Base-by-base conservation (phyloP, 2,329 filamentous ascomycete genomes). In the Trichoderma endophyticum region DNA sequence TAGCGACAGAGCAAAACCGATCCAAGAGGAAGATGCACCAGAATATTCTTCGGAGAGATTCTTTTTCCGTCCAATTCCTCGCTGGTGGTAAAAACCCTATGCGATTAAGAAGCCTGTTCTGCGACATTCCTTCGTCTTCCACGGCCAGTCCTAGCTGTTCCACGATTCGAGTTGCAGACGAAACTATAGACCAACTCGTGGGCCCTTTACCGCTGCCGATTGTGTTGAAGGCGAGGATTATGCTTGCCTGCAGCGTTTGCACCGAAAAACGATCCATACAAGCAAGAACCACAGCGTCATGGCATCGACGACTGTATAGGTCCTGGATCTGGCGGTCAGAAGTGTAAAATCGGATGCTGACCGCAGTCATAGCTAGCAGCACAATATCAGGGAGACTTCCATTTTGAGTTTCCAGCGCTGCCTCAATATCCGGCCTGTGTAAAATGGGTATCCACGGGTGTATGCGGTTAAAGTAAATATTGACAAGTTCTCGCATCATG, bases 11-110 rank as follows among this genome's bases (percentile, higher is more conserved):
- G 72, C 75, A 77, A 78, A 82, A 81, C 28, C 80, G 75, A 66
- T 82, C 80, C 7, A 82, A 71, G n/a, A 76, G 76, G 73, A 82
- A 83, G 43, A 82, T 76, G 39, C 74, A 79, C 80, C 80, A 82
- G 67, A 82, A 83, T 1, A 83, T 77, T 9, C 80, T 73, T 18
- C 81, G 73, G n/a, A 80, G 73, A 34, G 81, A 79, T 73, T 82
- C 81, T n/a, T 72, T 71, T 48, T 77, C 74, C 1, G 76, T 78
- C 76, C 74, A 76, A 21, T 75, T 63, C 18, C 77, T 74, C 4
- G 80, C 72, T 2, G 75, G 73, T 9, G 76, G 61, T 14, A 84
- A 71, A 11, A 81, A 77, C 0, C 69, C 69, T 21, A 71, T 71
- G 32, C 69, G 51, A 51, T 71, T 65, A 18, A 71, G 75, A 68